Evolutionary conservation across 345 rosid species (phyloP), one percentile per base, ranked within the genome.

Genomic region (Eucalyptus marginata): DNA sequence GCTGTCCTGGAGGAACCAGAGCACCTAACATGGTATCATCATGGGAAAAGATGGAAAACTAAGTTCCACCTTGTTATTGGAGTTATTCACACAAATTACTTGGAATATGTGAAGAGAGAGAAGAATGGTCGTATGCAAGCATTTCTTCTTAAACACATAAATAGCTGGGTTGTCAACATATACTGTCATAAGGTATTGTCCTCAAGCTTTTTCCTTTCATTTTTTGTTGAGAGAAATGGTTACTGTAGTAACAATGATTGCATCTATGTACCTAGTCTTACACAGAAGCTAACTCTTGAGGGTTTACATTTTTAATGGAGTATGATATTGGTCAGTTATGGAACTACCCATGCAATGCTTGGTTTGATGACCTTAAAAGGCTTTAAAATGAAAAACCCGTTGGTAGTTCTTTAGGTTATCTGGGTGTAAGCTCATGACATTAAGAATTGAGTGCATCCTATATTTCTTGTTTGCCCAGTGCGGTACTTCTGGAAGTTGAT

Each of bases 1-100:
- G 97, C 98, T 80, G 97, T 98, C 91, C 98, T 98, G n/a, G 99
- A 98, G 91, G 99, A 97, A 93, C 99, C 99, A 17, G 99, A 98
- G 92, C 99, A 98, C 93, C 98, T 98, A 62, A 98, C 99, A 11
- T 98, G 99, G 99, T 98, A 94, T 91, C 99, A 98, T 92, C 99
- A 98, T 90, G 99, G 99, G 68, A 95, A 94, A 90, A 95, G 95
- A 90, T 98, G 99, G 99, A 98, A 97, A 92, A 90, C 80, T 29
- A 96, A 96, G 91, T 97, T 98, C 92, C 91, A 93, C 88, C 92
- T 92, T 86, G 99, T 96, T 86, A 90, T 96, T 76, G 99, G 99
- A 71, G 91, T 97, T 51, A 89, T 98, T 50, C 99, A 98, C 90
- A 98, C 99, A 86, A 98, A 98, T 93, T 98, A 98, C 90, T 87